Evolutionary conservation across 441 rosid genomes (phyloP), one percentile per base, ranked within the genome.

Genomic region (Aquilaria agallochum): DNA sequence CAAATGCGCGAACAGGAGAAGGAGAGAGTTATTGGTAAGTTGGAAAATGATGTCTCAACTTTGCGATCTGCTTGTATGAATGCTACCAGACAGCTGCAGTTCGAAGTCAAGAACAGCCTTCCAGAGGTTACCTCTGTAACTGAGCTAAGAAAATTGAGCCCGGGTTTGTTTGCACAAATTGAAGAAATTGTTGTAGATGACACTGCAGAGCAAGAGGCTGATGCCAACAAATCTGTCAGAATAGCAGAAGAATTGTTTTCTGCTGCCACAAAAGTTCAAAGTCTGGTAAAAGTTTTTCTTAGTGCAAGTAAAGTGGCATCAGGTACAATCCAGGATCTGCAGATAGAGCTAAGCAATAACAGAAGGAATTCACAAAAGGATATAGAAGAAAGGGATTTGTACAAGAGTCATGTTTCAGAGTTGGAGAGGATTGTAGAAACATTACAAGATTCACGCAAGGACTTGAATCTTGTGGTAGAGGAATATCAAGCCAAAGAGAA

Each of bases 21-120:
- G 59, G 89, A 80, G 67, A 73, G 71, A 68, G 79, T 74, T 53
- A 72, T 80, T 20, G 64, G 77, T 50, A 57, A 63, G 40, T 71
- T 87, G 64, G 80, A 85, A 68, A 83, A 76, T 56, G 86, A 81
- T 61, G 69, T 70, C 60, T 70, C 72, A 40, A 69, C 74, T 63
- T 74, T 93, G 59, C 67, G 77, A 65, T 83, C 87, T 66, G 88
- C 84, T 47, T 90, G 96, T 71, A 70, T 59, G 56, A 75, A 75
- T 74, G 91, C 88, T 69, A 74, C 80, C 57, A 75, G 74, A 62
- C 69, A 76, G 58, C 75, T 93, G 74, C 87, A 83, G 65, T 64
- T 70, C 53, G 90, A 82, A 76, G 82, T 75, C 50, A 75, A 74
- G 60, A 81, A 79, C 67, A 71, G 72, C 59, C 79, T 83, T 31